phyloP scores from a whole-genome alignment of 768 basidiomycete genomes.

The Russula ochroleuca region DNA sequence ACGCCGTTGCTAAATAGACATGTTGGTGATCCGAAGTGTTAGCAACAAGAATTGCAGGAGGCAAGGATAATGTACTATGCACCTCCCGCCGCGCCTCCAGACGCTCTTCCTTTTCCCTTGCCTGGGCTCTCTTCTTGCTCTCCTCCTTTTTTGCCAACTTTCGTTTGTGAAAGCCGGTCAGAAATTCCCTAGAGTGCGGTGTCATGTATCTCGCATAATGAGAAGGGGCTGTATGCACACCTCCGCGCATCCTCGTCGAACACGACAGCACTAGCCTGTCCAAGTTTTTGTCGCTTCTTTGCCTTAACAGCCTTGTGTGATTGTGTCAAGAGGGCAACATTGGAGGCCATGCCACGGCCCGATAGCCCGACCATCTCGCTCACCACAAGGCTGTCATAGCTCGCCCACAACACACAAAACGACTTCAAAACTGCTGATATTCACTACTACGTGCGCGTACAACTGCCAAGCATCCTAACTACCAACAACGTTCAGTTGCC shows the following conservation, averaged over 20 bases:
- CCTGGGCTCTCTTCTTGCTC: slow-evolving; percentile 64
- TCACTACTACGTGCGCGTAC: slow-evolving; percentile 6
- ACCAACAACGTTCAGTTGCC: slow-evolving; percentile 32
- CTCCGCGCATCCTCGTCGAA: slow-evolving; percentile 84
- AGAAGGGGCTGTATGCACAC: slow-evolving; percentile 24
- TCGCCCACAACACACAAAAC: neutral
- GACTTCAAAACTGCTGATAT: neutral
- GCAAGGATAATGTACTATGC: too few species aligned
- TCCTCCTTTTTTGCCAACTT: slow-evolving; percentile 81
- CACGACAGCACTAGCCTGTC: slow-evolving; percentile 72
- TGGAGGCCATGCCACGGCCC: slow-evolving; percentile 34
- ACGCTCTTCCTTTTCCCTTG: slow-evolving; percentile 73
- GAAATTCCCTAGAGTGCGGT: slow-evolving; percentile 58
- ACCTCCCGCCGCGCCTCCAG: slow-evolving; percentile 78
- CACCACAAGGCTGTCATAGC: neutral
- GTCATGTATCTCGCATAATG: neutral
- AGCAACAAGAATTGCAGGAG: neutral
- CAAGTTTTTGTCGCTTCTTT: slow-evolving; percentile 60
- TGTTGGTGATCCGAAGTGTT: neutral
- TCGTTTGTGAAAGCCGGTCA: slow-evolving; percentile 92
- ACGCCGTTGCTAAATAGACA: slow-evolving; percentile 58
- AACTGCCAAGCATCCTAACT: neutral
- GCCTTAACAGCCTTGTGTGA: slow-evolving; percentile 60
- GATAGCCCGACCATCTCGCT: neutral
- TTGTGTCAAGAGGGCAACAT: slow-evolving; percentile 55